Percentiles rank a stretch among this genome's conserved stretches.
Conservation (phyloP, 2,329 filamentous ascomycete genomes). For the Harringtonia aguacate region DNA sequence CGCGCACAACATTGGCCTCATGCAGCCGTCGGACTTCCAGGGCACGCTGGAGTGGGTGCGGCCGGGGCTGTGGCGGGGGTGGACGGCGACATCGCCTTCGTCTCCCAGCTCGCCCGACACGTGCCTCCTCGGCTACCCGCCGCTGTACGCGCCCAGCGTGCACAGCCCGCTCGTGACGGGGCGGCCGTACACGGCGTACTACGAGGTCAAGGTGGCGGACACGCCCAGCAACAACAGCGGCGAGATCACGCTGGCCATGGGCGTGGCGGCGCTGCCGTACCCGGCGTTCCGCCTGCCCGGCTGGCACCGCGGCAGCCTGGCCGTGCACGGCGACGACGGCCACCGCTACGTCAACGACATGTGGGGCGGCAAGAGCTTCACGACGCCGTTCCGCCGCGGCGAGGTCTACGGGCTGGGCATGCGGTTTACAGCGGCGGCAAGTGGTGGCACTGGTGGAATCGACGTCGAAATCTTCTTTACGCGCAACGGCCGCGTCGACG, state of each 20-base stretch:
- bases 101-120: no score
- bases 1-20: slow-evolving; percentile 41
- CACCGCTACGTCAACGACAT: slow-evolving; percentile 65
- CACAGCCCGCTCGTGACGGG: slow-evolving; percentile 36
- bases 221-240: slow-evolving; percentile 29
- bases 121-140: slow-evolving; percentile 56
- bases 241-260: slow-evolving; percentile 49
- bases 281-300: slow-evolving; percentile 69
- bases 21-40: slow-evolving; percentile 36
- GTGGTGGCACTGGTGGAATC: slow-evolving; percentile 20
- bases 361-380: slow-evolving; percentile 62
- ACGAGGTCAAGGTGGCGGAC: slow-evolving; percentile 58
- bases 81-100: slow-evolving; percentile 28
- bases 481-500: slow-evolving; percentile 47
- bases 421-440: slow-evolving; percentile 32
- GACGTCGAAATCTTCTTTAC: slow-evolving; percentile 60
- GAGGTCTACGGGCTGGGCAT: slow-evolving; percentile 65
- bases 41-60: slow-evolving; percentile 33
- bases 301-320: slow-evolving; percentile 67
- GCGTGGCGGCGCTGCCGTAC: slow-evolving; percentile 64
- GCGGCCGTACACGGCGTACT: slow-evolving; percentile 50
- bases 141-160: slow-evolving; percentile 52
- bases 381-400: slow-evolving; percentile 48
- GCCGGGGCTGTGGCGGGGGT: slow-evolving; percentile 42
- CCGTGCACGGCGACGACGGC: slow-evolving; percentile 73